Conservation (phyloP, 176 grass and related monocot species). For the Thinopyrum elongatum region DNA sequence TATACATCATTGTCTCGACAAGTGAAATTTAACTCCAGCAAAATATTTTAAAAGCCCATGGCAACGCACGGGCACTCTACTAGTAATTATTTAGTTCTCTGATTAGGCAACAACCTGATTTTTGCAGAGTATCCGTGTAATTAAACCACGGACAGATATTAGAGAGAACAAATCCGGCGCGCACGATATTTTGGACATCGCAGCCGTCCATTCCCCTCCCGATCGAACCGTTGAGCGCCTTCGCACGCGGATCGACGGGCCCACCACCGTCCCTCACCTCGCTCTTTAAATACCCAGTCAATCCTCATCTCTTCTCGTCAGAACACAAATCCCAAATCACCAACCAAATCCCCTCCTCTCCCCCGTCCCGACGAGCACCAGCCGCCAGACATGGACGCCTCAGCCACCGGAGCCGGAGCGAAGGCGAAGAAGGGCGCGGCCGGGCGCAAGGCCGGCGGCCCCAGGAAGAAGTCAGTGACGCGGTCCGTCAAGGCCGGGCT, state of each 20-base stretch:
- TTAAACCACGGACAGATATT: no score
- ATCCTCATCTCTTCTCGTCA: not conserved
- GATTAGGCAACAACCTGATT: no score
- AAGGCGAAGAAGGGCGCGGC: slow-evolving; percentile 51
- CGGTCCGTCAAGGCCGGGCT: slow-evolving; percentile 69
- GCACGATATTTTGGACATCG: not conserved
- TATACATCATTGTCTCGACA: no score
- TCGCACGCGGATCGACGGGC: slow-evolving; percentile 21
- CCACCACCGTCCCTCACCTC: not conserved
- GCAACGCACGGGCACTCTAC: no score
- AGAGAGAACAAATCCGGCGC: no score
- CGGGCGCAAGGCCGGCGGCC: slow-evolving; percentile 39
- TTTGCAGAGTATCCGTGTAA: no score
- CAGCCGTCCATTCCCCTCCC: not conserved
- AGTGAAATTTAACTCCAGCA: no score
- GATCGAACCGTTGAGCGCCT: not conserved
- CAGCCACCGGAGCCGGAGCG: slow-evolving; percentile 13
- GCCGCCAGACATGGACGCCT: slow-evolving; percentile 11
- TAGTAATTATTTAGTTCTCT: no score
- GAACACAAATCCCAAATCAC: no score
- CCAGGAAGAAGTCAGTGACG: slow-evolving; percentile 52
- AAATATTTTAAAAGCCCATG: no score
- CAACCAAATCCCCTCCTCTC: not conserved
- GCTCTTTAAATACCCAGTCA: not conserved
- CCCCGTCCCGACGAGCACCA: not conserved